Evolutionary conservation across 805 yeast species (phyloP).

Genomic region (Jamesozyma piceae): DNA sequence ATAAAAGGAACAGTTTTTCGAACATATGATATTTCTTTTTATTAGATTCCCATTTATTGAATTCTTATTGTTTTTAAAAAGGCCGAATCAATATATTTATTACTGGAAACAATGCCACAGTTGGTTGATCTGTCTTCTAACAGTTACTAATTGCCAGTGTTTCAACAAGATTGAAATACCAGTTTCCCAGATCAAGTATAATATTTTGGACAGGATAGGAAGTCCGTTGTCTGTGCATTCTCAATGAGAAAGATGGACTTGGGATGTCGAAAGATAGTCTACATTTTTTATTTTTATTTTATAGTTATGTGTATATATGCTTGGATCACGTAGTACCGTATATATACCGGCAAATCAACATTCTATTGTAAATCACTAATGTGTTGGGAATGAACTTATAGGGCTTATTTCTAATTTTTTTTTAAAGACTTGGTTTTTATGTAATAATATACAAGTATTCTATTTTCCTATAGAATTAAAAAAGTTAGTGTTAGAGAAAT

Average conservation of each 20-base stretch:
- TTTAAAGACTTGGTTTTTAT: too few relatives aligned
- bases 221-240: slow-evolving; percentile 31
- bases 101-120: slow-evolving; percentile 34
- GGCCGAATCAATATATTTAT: slow-evolving; percentile 28
- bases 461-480: too few relatives aligned
- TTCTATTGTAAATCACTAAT: too few relatives aligned
- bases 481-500: background rate
- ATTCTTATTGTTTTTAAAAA: slow-evolving; percentile 11
- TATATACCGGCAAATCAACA: too few relatives aligned
- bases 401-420: too few relatives aligned
- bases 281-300: slow-evolving; percentile 14
- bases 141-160: slow-evolving; percentile 34
- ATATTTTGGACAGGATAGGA: slow-evolving; percentile 29
- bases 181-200: slow-evolving; percentile 30
- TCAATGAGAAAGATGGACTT: slow-evolving; percentile 24
- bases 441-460: too few relatives aligned
- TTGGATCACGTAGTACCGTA: too few relatives aligned
- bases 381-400: too few relatives aligned
- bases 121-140: slow-evolving; percentile 29
- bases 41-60: background rate
- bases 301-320: background rate
- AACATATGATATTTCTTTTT: background rate
- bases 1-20: slow-evolving; percentile 1
- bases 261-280: slow-evolving; percentile 34
- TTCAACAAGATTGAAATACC: slow-evolving; percentile 27